These are phyloP conservation scores for Phytophthora sojae DNA, from an alignment of 352 stramenopile genomes.

Conservation along the genomic window DNA sequence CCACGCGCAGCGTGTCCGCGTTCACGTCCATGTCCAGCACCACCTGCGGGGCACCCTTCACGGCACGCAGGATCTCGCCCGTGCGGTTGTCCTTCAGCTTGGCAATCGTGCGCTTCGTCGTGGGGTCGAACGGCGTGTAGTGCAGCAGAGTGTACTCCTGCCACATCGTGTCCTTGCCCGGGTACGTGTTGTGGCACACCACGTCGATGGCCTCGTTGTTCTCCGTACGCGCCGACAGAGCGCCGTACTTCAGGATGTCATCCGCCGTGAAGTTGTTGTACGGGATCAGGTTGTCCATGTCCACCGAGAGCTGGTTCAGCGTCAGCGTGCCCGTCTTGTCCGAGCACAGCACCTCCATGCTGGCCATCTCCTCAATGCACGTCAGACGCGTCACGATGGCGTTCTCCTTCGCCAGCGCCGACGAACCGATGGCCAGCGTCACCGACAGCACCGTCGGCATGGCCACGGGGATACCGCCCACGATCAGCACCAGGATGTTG, in stretches of 20 bases:
- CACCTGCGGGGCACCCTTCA: constrained; percentile 94
- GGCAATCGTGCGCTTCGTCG: constrained; percentile 93
- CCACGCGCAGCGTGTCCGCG: constrained; percentile 56
- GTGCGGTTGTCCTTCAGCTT: constrained; percentile 86
- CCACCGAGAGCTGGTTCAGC: constrained; percentile 96
- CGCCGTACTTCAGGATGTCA: constrained; percentile 72
- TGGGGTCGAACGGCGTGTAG: constrained; percentile 87
- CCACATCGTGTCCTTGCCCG: constrained; percentile 80
- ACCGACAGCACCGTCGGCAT: constrained; percentile 94
- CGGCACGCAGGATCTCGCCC: constrained; percentile 88
- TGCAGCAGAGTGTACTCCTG: constrained; percentile 80
- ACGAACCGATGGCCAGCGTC: constrained; percentile 93
- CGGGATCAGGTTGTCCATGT: constrained; percentile 84
- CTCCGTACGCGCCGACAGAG: constrained; percentile 70
- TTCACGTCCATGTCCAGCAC: constrained; percentile 87
- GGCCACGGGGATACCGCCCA: constrained; percentile 93
- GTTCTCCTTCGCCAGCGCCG: constrained; percentile 89
- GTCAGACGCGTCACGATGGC: constrained; percentile 93
- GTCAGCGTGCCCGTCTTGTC: constrained; percentile 96
- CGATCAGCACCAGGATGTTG: constrained; percentile 89
- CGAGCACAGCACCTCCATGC: constrained; percentile 94
- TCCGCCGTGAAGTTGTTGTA: constrained; percentile 68
- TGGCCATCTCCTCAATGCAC: constrained; percentile 93
- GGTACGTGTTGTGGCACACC: constrained; percentile 82
- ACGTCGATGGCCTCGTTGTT: constrained; percentile 84